A percentile compares a stretch with the other conserved stretches of the same genome.
phyloP scores from a whole-genome alignment of 805 yeast species.

The Torulaspora delbrueckii region DNA sequence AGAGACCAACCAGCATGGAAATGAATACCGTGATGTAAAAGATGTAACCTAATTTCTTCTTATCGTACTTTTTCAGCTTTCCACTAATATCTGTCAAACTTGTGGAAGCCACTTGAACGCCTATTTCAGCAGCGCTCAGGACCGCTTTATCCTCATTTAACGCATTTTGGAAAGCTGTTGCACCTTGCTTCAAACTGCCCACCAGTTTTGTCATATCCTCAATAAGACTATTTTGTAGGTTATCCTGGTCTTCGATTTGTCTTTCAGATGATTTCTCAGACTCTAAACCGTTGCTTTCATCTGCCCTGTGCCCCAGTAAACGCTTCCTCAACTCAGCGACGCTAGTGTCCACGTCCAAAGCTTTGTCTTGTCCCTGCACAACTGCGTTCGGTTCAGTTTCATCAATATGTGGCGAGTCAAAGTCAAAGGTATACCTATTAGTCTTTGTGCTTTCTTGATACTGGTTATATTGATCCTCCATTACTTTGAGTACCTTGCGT shows the following conservation, averaged over 20 bases:
- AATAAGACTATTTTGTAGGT: slow-evolving; percentile 36
- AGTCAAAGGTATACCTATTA: slow-evolving; percentile 31
- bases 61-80: slow-evolving; percentile 31
- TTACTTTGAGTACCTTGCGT: slow-evolving; percentile 1
- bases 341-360: slow-evolving; percentile 4
- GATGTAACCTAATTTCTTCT: slow-evolving; percentile 30
- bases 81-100: slow-evolving; percentile 34
- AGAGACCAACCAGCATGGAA: slow-evolving; percentile 31
- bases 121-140: slow-evolving; percentile 40
- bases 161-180: slow-evolving; percentile 39
- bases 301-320: slow-evolving; percentile 24
- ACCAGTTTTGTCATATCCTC: slow-evolving; percentile 39
- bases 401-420: slow-evolving; percentile 19
- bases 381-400: not conserved
- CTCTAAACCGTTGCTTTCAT: not conserved
- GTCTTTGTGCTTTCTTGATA: slow-evolving; percentile 17
- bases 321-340: slow-evolving; percentile 34
- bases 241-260: slow-evolving; percentile 37
- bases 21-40: slow-evolving; percentile 27
- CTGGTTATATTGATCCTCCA: slow-evolving; percentile 17
- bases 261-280: slow-evolving; percentile 29
- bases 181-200: slow-evolving; percentile 37
- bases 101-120: slow-evolving; percentile 37
- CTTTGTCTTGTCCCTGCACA: not conserved
- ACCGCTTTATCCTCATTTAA: slow-evolving; percentile 38